Conservation (phyloP, 2,329 filamentous ascomycete species). For the Ceratocystis ficicola region DNA sequence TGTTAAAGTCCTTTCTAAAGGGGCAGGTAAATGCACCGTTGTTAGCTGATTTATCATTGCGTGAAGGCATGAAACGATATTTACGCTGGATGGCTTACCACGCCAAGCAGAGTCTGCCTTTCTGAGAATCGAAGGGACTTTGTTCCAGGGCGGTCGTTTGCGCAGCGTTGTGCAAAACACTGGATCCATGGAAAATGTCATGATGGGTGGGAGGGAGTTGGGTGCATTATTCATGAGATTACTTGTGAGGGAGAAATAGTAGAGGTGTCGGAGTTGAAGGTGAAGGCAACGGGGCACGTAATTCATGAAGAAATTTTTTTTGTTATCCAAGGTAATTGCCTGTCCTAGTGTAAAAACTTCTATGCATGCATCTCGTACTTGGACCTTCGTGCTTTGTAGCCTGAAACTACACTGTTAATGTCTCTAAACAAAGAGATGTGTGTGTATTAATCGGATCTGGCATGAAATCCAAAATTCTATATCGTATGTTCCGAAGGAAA, state of each 20-base stretch:
- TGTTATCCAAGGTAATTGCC: neutral
- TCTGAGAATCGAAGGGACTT: conserved; percentile 27
- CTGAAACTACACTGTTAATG: neutral
- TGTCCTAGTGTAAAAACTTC: neutral
- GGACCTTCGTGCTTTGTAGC: neutral
- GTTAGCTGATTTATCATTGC: neutral
- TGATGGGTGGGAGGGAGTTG: neutral
- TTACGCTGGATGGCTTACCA: conserved; percentile 24
- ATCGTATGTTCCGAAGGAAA: neutral
- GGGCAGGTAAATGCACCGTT: conserved; percentile 11
- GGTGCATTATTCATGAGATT: neutral
- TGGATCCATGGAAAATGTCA: neutral
- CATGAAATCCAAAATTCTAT: conserved; percentile 6
- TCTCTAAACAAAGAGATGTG: conserved; percentile 1
- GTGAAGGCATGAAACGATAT: neutral
- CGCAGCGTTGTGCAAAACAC: conserved; percentile 34
- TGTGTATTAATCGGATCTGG: conserved; percentile 6
- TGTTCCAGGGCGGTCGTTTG: conserved; percentile 30
- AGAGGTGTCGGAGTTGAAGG: neutral
- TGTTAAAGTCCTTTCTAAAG: conserved; percentile 33
- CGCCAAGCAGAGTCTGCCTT: conserved; percentile 25
- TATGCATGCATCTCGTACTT: neutral
- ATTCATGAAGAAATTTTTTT: neutral
- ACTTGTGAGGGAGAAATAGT: neutral
- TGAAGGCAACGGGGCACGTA: neutral